Evolutionary conservation across 805 yeast species (phyloP), one percentile per base, ranked within the genome.

Genomic region (Candida vaughaniae): DNA sequence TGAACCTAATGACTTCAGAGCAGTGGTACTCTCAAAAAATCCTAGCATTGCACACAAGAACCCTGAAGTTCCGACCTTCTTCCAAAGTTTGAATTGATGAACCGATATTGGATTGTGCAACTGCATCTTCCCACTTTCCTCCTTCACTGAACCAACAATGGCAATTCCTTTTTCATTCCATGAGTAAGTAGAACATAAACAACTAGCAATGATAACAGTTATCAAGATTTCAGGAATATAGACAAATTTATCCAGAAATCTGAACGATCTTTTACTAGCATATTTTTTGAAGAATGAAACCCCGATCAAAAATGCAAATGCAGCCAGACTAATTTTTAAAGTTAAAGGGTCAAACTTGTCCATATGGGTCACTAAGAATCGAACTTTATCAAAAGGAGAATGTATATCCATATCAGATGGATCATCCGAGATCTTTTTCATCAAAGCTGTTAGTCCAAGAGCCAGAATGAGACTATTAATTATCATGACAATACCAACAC

Each of bases 1-100:
- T 1, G 90, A 73, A 1, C 95, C 93, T 18, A 93, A 64, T 0
- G 95, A 77, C 58, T 93, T 87, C 14, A 90, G 85, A 0, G 97
- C 96, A 0, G 96, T 89, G 0, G 96, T 85, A 6, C 95, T 82
- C 57, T 91, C 97, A 49, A 91, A 85, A 54, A 91, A 88, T 0
- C 98, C 98, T 25, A 91, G 64, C 53, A 88, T 75, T 0, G 96
- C 95, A 43, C 86, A 78, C 39, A 84, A 72, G 43, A 89, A 78
- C 3, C 73, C 72, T 0, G 93, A 77, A 0, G 91, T 73, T n/a
- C 79, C 70, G 48, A 87, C 73, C 33, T 80, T 60, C 17, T 71
- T 69, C 35, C 75, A 71, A 42, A 83, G 74, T 41, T 74, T 66
- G 25, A 67, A 67, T 40, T 71, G 64, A 14, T 67, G 66, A 2